These are phyloP conservation scores for Paramyrothecium sp. DNA, from an alignment of 2,329 filamentous ascomycete genomes.

Conservation along the genomic window DNA sequence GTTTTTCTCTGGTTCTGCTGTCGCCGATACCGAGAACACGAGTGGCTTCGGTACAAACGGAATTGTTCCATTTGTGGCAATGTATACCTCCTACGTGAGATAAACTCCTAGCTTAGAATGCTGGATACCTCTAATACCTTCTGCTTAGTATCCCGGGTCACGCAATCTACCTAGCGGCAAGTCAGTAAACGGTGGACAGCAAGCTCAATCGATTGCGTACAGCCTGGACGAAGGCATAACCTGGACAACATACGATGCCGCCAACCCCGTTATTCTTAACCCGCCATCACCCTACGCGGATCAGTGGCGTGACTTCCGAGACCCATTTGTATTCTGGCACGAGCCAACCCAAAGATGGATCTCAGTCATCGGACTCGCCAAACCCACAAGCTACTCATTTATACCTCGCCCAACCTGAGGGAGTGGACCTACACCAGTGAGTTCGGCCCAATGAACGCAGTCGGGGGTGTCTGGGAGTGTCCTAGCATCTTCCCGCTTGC, in stretches of 20 bases:
- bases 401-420: too few relatives aligned
- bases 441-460: too few relatives aligned
- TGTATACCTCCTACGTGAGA: too few relatives aligned
- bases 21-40: too few relatives aligned
- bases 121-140: not conserved
- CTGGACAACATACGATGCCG: not conserved
- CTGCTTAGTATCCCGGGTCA: not conserved
- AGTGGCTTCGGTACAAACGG: too few relatives aligned
- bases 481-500: too few relatives aligned
- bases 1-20: too few relatives aligned
- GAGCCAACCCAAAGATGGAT: not conserved
- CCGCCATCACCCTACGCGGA: not conserved
- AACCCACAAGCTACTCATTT: not conserved
- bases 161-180: not conserved
- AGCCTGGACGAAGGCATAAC: not conserved
- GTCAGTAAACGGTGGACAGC: not conserved
- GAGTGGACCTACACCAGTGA: too few relatives aligned
- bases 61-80: too few relatives aligned
- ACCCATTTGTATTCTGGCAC: slow-evolving; percentile 2
- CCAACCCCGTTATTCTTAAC: slow-evolving; percentile 1
- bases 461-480: too few relatives aligned
- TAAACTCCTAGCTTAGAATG: not conserved
- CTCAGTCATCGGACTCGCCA: not conserved
- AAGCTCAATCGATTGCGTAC: slow-evolving; percentile 1
- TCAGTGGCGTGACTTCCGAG: not conserved